Conservation (phyloP, 2,329 filamentous ascomycete species). For the Verticillium nubilum region DNA sequence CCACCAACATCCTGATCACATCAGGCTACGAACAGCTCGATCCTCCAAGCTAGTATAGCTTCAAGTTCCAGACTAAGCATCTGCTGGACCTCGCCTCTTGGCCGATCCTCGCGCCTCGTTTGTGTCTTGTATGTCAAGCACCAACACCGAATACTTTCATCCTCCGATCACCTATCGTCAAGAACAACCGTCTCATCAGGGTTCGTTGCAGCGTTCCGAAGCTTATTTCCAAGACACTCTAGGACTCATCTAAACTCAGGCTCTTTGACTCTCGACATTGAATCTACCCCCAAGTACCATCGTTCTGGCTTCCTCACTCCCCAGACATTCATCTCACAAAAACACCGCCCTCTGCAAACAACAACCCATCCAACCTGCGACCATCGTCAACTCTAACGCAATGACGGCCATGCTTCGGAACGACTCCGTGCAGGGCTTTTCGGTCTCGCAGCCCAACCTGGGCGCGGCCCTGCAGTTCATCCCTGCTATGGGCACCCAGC, state of each 20-base stretch:
- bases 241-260: not conserved
- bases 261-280: not conserved
- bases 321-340: not conserved
- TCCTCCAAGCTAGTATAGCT: not conserved
- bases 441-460: constrained; percentile 52
- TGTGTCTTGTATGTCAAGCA: not conserved
- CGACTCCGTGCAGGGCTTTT: constrained; percentile 44
- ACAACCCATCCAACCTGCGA: not conserved
- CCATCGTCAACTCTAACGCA: not conserved
- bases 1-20: not conserved
- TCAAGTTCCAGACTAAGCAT: not conserved
- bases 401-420: constrained; percentile 31
- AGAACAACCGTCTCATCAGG: not conserved
- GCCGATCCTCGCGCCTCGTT: not conserved
- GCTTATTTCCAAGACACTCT: not conserved
- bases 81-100: not conserved
- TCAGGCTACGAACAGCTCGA: not conserved
- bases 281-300: not conserved
- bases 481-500: constrained; percentile 56
- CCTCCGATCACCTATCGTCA: not conserved
- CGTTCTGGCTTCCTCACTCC: not conserved
- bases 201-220: not conserved
- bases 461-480: constrained; percentile 59
- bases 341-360: not conserved
- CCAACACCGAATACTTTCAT: not conserved